phyloP scores from a whole-genome alignment of 345 rosid species.

The Eucalyptus cladocalyx region DNA sequence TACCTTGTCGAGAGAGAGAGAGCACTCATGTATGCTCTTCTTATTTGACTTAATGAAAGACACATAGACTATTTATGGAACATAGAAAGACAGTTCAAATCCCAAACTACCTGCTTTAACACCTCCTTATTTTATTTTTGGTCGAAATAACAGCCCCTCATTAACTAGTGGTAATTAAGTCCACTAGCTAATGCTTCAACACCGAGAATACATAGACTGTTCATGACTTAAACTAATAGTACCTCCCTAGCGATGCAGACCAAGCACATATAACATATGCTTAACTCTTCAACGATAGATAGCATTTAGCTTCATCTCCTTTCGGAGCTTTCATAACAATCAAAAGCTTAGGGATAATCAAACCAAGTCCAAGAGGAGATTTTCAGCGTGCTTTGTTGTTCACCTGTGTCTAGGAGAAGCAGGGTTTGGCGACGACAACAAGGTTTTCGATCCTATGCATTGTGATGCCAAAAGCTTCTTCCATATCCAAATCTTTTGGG shows the following conservation, averaged over 20 bases:
- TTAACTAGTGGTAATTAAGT: background rate
- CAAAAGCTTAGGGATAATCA: background rate
- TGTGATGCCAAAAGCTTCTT: slow-evolving; percentile 18
- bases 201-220: background rate
- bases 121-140: too few relatives aligned
- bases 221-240: background rate
- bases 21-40: background rate
- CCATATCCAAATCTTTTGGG: slow-evolving; percentile 15
- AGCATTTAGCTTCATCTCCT: background rate
- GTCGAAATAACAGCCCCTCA: background rate
- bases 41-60: background rate
- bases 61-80: background rate
- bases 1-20: background rate
- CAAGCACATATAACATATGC: background rate
- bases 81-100: background rate
- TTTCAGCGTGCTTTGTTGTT: background rate
- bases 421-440: slow-evolving; percentile 9
- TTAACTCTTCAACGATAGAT: background rate
- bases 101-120: background rate
- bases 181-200: background rate
- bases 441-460: slow-evolving; percentile 8
- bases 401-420: background rate
- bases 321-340: background rate
- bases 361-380: background rate
- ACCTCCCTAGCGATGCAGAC: background rate